Evolutionary conservation across 306 rosid species (phyloP).

Genomic region (Citrullus mucosospermus): DNA sequence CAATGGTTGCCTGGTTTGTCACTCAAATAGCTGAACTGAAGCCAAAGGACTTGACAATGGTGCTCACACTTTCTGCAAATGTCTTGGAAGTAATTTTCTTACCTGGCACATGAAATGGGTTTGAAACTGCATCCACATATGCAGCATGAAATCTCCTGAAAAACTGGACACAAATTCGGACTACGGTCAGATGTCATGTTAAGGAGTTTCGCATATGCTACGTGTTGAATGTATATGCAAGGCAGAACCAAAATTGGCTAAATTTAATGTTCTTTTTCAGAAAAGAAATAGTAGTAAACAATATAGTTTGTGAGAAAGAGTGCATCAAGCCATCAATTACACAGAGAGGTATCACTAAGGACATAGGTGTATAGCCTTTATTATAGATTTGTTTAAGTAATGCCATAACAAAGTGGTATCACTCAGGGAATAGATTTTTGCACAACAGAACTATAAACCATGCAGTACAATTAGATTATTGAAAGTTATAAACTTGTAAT

Average conservation of each 20-base stretch:
- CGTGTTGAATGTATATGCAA: background rate
- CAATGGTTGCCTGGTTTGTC: background rate
- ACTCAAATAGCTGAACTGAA: constrained; percentile 47
- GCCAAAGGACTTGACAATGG: constrained; percentile 88
- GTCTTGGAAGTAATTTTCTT: constrained; percentile 86
- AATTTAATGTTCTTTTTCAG: background rate
- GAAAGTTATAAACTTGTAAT: background rate
- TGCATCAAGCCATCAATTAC: background rate
- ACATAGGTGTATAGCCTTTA: too few relatives aligned
- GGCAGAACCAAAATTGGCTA: background rate
- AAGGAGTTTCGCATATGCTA: background rate
- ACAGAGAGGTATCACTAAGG: background rate
- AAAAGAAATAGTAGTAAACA: background rate
- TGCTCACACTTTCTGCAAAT: constrained; percentile 81
- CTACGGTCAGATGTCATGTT: background rate
- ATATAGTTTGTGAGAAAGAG: background rate
- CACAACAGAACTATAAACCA: too few relatives aligned
- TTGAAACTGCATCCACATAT: constrained; percentile 87
- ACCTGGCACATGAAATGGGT: constrained; percentile 87
- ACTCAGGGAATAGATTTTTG: too few relatives aligned
- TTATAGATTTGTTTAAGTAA: background rate
- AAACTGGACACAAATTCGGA: constrained; percentile 33
- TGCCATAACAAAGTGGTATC: too few relatives aligned
- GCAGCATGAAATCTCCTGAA: constrained; percentile 81
- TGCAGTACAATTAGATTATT: too few relatives aligned